phyloP scores from a whole-genome alignment of 1,284 basidiomycete genomes.

The Sporisorium sorghi region DNA sequence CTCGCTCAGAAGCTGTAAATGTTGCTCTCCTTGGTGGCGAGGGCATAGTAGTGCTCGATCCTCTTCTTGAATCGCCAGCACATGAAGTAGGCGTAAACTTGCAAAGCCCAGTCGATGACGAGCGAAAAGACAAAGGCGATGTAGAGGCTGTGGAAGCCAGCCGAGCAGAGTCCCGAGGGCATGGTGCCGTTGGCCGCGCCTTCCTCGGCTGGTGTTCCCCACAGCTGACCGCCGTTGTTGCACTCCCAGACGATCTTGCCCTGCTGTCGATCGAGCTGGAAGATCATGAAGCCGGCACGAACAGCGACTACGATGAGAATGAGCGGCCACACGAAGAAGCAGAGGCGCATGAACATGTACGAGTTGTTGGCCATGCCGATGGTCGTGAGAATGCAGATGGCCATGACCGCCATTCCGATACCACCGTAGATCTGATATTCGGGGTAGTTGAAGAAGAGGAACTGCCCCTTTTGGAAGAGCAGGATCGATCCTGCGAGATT shows the following conservation, averaged over 20 bases:
- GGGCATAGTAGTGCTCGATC: slow-evolving; percentile 63
- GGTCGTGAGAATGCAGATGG: slow-evolving; percentile 75
- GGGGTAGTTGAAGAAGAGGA: slow-evolving; percentile 77
- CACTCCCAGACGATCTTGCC: slow-evolving; percentile 79
- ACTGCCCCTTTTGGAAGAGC: slow-evolving; percentile 77
- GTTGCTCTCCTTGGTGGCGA: slow-evolving; percentile 46
- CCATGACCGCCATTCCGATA: slow-evolving; percentile 76
- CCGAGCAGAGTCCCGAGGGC: slow-evolving; percentile 76
- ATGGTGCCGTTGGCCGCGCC: slow-evolving; percentile 71
- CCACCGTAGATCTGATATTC: slow-evolving; percentile 80
- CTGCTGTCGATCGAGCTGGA: slow-evolving; percentile 63
- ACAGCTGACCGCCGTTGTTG: slow-evolving; percentile 78
- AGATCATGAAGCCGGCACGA: slow-evolving; percentile 78
- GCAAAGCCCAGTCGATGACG: slow-evolving; percentile 77
- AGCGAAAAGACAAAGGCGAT: slow-evolving; percentile 78
- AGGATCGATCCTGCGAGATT: slow-evolving; percentile 79
- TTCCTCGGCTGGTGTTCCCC: slow-evolving; percentile 73
- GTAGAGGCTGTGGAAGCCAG: slow-evolving; percentile 77
- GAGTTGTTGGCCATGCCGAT: slow-evolving; percentile 79
- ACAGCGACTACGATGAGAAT: slow-evolving; percentile 77
- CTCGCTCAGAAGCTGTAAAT: slow-evolving; percentile 46
- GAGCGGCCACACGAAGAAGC: slow-evolving; percentile 80
- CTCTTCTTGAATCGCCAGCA: slow-evolving; percentile 65
- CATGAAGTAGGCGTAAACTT: slow-evolving; percentile 73
- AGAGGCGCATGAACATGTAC: slow-evolving; percentile 78